Evolutionary conservation across 352 stramenopile genomes (phyloP).

Genomic region (Lagenidium giganteum): DNA sequence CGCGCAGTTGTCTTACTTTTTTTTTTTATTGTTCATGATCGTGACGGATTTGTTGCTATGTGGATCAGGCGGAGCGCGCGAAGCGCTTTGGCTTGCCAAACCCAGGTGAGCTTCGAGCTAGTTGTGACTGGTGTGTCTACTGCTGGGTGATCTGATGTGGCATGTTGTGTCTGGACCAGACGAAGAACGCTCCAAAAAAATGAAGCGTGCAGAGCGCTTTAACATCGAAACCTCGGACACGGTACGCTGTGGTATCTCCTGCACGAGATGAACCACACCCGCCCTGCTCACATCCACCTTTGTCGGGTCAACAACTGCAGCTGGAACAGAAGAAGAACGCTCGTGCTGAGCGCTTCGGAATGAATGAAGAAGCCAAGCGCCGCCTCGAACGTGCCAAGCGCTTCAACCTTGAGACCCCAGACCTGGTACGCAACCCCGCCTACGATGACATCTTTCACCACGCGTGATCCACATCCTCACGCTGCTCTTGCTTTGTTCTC

Average conservation of each 20-base stretch:
- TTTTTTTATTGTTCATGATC: neutral
- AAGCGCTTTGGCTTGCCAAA: conserved; percentile 73
- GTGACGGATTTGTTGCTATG: conserved; percentile 1
- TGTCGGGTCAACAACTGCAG: conserved; percentile 20
- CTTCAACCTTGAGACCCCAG: conserved; percentile 75
- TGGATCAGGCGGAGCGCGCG: conserved; percentile 48
- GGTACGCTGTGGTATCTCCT: conserved; percentile 20
- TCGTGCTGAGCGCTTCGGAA: conserved; percentile 73
- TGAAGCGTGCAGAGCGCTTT: conserved; percentile 74
- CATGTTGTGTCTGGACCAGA: too few species aligned
- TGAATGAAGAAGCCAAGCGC: conserved; percentile 78
- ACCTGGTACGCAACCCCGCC: conserved; percentile 58
- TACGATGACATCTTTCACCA: conserved; percentile 1
- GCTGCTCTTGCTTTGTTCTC: too few species aligned
- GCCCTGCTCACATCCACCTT: neutral
- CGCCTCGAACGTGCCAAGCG: conserved; percentile 80
- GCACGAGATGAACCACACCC: neutral
- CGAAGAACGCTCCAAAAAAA: conserved; percentile 60
- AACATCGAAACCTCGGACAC: conserved; percentile 72
- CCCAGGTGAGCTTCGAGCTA: conserved; percentile 16
- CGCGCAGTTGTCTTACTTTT: neutral
- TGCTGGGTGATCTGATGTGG: too few species aligned
- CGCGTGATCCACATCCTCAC: too few species aligned
- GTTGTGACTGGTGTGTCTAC: neutral
- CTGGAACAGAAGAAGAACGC: conserved; percentile 80